Evolutionary conservation across 345 rosid species (phyloP), one percentile per base, ranked within the genome.

Genomic region (Corymbia maculata): DNA sequence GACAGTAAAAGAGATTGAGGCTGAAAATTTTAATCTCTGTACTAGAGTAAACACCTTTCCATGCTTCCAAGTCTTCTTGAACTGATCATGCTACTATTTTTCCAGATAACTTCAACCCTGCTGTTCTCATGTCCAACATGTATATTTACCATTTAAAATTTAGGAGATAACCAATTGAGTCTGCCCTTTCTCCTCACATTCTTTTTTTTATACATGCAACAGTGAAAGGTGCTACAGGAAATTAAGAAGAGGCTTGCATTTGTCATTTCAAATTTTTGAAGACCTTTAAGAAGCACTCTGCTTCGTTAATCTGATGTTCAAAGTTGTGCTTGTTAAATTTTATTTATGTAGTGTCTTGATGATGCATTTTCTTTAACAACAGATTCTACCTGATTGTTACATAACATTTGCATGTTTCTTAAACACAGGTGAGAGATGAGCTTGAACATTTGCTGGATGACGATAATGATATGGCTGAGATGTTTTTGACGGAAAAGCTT

Each of bases 391-490:
- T 75, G 84, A 75, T 64, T 3, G 75, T n/a, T 7, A 64, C 75
- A 64, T 75, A 21, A 75, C 21, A 44, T 42, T 75, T 50, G 86
- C 21, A 85, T 64, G 50, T 47, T 86, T 45, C 70, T 45, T 85
- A 53, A 75, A 86, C 86, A 79, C 87, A 94, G 96, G 95, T 93
- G 85, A 92, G 96, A 86, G 95, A 94, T 89, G 96, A 94, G 89
- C 90, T 93, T n/a, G 96, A 94, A 86, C 94, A 93, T 88, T 88
- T 94, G 90, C 91, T 94, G 85, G 96, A 94, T 44, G 95, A 94
- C 87, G 95, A 93, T 66, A 92, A 92, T 88, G 95, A 94, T 86
- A 93, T 94, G 94, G 94, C 95, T 12, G 94, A 92, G 87, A 93
- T 94, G 94, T 93, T 92, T 87, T 88, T 93, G 91, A 93, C 95